These are phyloP conservation scores for Hansfordia pulvinata DNA, from an alignment of 2,329 filamentous ascomycete genomes.

Conservation along the genomic window DNA sequence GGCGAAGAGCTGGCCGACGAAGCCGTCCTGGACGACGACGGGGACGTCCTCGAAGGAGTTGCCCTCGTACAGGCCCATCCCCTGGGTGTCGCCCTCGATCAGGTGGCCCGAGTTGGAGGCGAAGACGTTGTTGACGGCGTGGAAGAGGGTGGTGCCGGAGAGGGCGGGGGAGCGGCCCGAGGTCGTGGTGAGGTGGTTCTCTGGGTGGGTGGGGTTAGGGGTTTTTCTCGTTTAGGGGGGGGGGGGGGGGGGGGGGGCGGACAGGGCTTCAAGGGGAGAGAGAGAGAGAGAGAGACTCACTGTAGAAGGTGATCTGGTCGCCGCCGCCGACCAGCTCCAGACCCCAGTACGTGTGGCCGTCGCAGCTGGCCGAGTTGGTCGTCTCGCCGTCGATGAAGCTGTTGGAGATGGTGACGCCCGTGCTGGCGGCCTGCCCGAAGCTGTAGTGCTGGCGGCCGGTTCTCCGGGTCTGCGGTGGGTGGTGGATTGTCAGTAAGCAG, in stretches of 20 bases:
- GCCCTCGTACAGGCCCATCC: conserved; percentile 31
- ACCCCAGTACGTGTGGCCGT: conserved; percentile 32
- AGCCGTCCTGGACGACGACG: conserved; percentile 17
- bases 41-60: conserved; percentile 34
- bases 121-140: conserved; percentile 29
- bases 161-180: conserved; percentile 29
- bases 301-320: conserved; percentile 25
- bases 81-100: conserved; percentile 26
- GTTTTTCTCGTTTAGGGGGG: neutral
- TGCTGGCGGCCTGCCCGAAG: conserved; percentile 16
- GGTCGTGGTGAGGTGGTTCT: conserved; percentile 6
- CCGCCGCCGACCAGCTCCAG: conserved; percentile 23
- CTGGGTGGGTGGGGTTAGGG: too few species aligned
- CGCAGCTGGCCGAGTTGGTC: conserved; percentile 25
- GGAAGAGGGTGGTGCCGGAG: conserved; percentile 17
- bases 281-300: conserved; percentile 27
- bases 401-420: conserved; percentile 30
- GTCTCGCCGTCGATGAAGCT: conserved; percentile 28
- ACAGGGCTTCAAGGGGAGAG: too few species aligned
- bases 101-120: conserved; percentile 25
- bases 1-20: conserved; percentile 19
- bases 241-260: too few species aligned
- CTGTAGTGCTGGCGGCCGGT: conserved; percentile 30
- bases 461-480: conserved; percentile 15
- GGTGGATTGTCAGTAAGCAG: too few species aligned